phyloP scores from a whole-genome alignment of 1,284 basidiomycete species.

The Grifola frondosa region DNA sequence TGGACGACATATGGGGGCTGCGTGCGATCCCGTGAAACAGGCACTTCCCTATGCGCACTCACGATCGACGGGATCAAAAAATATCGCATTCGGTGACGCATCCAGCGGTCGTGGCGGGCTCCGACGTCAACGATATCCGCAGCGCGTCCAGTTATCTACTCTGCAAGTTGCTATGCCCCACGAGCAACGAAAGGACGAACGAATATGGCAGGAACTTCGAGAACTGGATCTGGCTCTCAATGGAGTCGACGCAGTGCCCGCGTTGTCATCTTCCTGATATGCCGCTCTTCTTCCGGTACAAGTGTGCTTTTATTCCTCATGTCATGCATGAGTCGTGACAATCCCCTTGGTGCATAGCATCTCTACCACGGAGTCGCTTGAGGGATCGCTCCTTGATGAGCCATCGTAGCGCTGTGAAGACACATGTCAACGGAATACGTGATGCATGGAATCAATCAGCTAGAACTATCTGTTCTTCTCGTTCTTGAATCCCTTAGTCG shows the following conservation, averaged over 20 bases:
- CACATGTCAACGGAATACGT: too few relatives aligned
- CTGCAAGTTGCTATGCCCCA: constrained; percentile 55
- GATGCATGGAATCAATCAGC: too few relatives aligned
- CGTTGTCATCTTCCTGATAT: constrained; percentile 22
- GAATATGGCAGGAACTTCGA: constrained; percentile 75
- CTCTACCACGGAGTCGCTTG: constrained; percentile 58
- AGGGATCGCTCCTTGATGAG: constrained; percentile 42
- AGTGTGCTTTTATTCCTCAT: too few relatives aligned
- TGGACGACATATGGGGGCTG: constrained; percentile 55
- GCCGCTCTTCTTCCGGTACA: constrained; percentile 34
- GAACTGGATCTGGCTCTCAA: constrained; percentile 59
- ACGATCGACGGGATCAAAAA: too few relatives aligned
- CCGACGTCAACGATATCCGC: constrained; percentile 34
- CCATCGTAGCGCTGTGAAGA: constrained; percentile 56
- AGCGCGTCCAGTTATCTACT: constrained; percentile 67
- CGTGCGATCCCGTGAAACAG: constrained; percentile 48
- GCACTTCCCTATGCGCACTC: constrained; percentile 37
- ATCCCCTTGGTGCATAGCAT: constrained; percentile 44
- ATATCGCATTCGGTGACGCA: constrained; percentile 62
- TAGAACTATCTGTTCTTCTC: too few relatives aligned
- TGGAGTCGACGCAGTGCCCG: constrained; percentile 35
- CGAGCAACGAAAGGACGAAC: constrained; percentile 69
- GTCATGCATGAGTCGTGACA: too few relatives aligned
- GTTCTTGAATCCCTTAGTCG: too few relatives aligned
- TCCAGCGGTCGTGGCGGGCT: constrained; percentile 50